Evolutionary conservation across 495 filamentous ascomycete genomes (phyloP), one percentile per base, ranked within the genome.

Genomic region (Hyaloscypha finlandica): DNA sequence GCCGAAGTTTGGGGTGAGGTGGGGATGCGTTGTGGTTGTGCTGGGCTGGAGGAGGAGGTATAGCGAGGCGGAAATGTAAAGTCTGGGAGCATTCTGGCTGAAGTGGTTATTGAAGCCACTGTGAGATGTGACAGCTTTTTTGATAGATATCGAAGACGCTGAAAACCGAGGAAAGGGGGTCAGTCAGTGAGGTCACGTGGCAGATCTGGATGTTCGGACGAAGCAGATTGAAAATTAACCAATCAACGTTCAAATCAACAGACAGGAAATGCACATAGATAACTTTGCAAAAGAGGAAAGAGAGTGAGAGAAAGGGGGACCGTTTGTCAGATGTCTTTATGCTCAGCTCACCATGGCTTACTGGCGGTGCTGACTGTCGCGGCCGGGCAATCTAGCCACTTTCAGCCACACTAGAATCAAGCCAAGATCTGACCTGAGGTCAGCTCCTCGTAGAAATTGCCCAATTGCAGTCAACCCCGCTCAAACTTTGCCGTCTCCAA

Each of bases 1-100:
- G 16, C 42, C 42, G 66, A 11, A 39, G 20, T 59, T 35, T 33
- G 12, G 60, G 70, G 63, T 4, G 74, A 74, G 3, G 74, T 48
- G 9, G 9, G 9, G 42, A 48, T 48, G 42, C 42, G 42, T 48
- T 2, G 4, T 48, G 9, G 9, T 19, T 48, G 16, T 11, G 42
- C 42, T 19, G 42, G 16, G 16, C 0, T 19, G 53, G 75, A 75
- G 9, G 3, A 6, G 25, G 53, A n/a, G 53, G 53, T 56, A 56
- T 25, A 56, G 4, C 16, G 9, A 1, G 53, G 53, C 16, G 30
- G 53, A 19, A 48, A 48, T 19, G 42, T 19, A 19, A 48, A 48
- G 42, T 48, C 16, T 6, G 42, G 42, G 11, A 3, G 9, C 4
- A 19, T 19, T 19, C 42, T 14, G 9, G 9, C 16, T 19, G 42